Base-by-base conservation (phyloP, 1,139 yeast species). In the Pichia cactophila region DNA sequence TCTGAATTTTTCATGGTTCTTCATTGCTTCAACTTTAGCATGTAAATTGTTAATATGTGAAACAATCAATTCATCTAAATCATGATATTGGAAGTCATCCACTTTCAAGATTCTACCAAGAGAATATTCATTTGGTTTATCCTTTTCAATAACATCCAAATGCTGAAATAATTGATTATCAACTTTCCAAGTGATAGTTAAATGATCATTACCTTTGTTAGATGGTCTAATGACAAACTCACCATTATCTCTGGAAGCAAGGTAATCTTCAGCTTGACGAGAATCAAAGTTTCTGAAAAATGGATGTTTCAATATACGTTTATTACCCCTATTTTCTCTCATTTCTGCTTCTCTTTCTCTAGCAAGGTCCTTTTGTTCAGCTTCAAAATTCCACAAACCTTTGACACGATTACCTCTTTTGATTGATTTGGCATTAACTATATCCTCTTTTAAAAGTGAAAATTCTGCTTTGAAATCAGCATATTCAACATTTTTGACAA, bases 101-200 rank as follows among this genome's bases (percentile, higher is more conserved):
- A 89, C 89, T 52, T 74, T 69, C 54, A 86, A 74, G 42, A 76
- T 77, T 56, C 79, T 79, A 47, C 86, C 85, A 26, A 83, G 67
- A 0, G 81, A 75, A 56, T 77, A 80, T 44, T 81, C 86, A 59
- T 75, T 79, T 50, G 75, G 80, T 60, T 80, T 81, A 50, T 77
- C 81, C 48, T 77, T 74, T 67, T 92, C 98, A 56, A 83, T 75
- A 45, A 92, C 86, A 59, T 89, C 90, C 55, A 94, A 73, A 65
- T 92, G 97, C 65, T 94, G 98, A 69, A 85, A 94, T 56, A 92
- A 71, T 63, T 83, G 86, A 61, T 86, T 92, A 53, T 88, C 92
- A 39, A 94, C 90, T 65, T 92, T 92, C 97, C 98, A 92, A 0
- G 99, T 92, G 40, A 90, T 85, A 2, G 96, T 90, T 59, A 92